Percentiles rank a stretch among this genome's conserved stretches.
phyloP scores from a whole-genome alignment of 176 grass and related monocot species.

The Phoenix roebelenii region DNA sequence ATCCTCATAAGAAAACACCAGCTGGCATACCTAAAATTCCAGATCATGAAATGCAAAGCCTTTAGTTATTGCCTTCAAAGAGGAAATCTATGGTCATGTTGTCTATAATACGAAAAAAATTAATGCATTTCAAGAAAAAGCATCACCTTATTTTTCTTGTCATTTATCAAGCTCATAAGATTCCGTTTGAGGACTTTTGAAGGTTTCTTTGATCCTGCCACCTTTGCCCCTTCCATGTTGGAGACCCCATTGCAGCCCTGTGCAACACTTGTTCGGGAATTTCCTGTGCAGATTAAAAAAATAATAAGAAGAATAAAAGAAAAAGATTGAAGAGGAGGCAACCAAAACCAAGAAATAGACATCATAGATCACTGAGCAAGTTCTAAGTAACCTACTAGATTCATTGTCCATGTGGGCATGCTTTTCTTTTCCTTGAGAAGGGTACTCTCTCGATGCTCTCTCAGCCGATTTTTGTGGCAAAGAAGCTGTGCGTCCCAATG shows the following conservation, averaged over 20 bases:
- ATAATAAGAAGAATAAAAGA: no score
- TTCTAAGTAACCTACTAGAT: constrained; percentile 56
- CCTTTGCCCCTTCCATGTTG: constrained; percentile 46
- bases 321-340: no score
- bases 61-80: no score
- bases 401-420: constrained; percentile 52
- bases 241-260: constrained; percentile 36
- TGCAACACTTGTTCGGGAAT: constrained; percentile 29
- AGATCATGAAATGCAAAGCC: not conserved
- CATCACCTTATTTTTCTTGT: constrained; percentile 75
- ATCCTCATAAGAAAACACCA: constrained; percentile 82
- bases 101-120: no score
- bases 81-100: no score
- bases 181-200: constrained; percentile 77
- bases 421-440: constrained; percentile 41
- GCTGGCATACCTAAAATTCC: constrained; percentile 33
- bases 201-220: constrained; percentile 59
- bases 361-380: not conserved
- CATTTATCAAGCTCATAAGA: constrained; percentile 83
- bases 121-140: constrained; percentile 2
- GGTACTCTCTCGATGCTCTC: constrained; percentile 36
- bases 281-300: constrained; percentile 23
- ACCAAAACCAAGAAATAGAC: no score
- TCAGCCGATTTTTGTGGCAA: constrained; percentile 58
- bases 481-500: constrained; percentile 28